Evolutionary conservation across 192 early-diverging fungal species (phyloP).

Genomic region (Geranomyces variabilis): DNA sequence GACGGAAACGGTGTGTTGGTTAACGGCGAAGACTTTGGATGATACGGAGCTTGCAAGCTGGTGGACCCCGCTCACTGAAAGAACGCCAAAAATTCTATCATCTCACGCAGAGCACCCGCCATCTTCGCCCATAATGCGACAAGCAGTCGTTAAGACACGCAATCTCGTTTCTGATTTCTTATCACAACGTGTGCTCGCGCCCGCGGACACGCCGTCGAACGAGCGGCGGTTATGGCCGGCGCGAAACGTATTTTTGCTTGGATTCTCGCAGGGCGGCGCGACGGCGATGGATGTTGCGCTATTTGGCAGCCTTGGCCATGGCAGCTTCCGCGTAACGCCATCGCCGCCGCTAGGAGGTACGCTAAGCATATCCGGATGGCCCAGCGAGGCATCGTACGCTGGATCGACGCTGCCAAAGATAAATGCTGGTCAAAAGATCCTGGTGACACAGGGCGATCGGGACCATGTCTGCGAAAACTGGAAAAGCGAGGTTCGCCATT

Average conservation of each 20-base stretch:
- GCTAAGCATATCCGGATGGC: conserved; percentile 65
- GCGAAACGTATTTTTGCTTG: conserved; percentile 64
- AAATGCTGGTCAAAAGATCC: background rate
- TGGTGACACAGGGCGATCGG: conserved; percentile 1
- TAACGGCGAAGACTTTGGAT: background rate
- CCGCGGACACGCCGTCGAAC: background rate
- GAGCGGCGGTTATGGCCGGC: conserved; percentile 41
- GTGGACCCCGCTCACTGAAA: background rate
- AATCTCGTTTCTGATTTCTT: conserved; percentile 44
- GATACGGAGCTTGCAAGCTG: too few species aligned
- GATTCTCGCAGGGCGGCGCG: conserved; percentile 75
- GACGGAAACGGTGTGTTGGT: conserved; percentile 48
- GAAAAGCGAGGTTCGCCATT: background rate
- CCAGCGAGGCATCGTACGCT: conserved; percentile 46
- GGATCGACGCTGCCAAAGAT: background rate
- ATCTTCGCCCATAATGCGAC: conserved; percentile 23
- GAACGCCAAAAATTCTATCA: background rate
- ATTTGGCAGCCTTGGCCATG: conserved; percentile 42
- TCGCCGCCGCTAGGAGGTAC: conserved; percentile 52
- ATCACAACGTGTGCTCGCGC: conserved; percentile 26
- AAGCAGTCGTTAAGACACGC: conserved; percentile 2
- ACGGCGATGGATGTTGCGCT: conserved; percentile 68
- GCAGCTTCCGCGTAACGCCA: too few species aligned
- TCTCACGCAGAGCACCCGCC: conserved; percentile 13
- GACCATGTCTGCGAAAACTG: background rate